Evolutionary conservation across 192 early-diverging fungal species (phyloP).

Genomic region (Coemansia sp.): DNA sequence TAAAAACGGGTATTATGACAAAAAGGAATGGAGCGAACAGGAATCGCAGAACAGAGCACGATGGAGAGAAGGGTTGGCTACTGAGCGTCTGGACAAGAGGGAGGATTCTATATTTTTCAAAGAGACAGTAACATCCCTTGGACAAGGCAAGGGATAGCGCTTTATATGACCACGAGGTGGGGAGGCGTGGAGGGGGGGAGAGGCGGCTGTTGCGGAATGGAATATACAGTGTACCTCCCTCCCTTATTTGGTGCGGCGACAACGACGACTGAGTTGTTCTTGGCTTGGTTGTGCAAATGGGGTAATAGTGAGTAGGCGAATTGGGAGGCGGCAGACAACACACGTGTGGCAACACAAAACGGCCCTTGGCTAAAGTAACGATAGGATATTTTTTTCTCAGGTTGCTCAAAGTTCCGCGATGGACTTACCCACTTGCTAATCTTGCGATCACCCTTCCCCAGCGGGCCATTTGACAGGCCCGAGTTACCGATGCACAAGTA

Average conservation of each 20-base stretch:
- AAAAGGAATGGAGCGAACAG: constrained; percentile 2
- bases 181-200: background rate
- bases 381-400: background rate
- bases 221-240: background rate
- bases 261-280: background rate
- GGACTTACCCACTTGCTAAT: background rate
- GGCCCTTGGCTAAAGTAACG: background rate
- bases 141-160: background rate
- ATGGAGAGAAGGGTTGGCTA: constrained; percentile 15
- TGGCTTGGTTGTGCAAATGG: background rate
- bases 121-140: background rate
- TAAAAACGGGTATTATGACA: background rate
- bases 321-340: background rate
- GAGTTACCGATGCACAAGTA: background rate
- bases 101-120: background rate
- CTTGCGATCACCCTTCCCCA: background rate
- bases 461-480: background rate
- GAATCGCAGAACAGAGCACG: constrained; percentile 19
- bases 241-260: background rate
- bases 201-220: background rate
- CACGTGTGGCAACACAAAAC: constrained; percentile 2
- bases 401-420: constrained; percentile 1
- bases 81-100: background rate
- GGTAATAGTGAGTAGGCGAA: background rate
- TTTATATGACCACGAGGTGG: background rate